Conservation (phyloP, 306 rosid species). For the Sesbania bispinosa region DNA sequence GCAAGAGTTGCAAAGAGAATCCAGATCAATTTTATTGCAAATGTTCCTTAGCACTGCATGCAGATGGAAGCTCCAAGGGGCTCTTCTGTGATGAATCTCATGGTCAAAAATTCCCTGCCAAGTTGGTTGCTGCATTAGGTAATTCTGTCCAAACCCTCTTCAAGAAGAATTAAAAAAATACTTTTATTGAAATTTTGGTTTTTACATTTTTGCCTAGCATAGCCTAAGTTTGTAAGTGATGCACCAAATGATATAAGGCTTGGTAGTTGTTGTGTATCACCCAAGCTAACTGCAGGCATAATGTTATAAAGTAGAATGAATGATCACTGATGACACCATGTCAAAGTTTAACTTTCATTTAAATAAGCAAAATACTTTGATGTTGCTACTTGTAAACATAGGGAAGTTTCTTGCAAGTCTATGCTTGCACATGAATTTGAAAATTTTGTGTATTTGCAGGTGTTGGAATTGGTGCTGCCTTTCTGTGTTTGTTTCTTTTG, state of each 20-base stretch:
- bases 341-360: background rate
- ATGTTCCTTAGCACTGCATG: slow-evolving; percentile 23
- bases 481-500: slow-evolving; percentile 33
- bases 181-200: background rate
- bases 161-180: background rate
- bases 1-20: slow-evolving; percentile 33
- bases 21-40: slow-evolving; percentile 38
- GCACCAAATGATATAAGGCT: background rate
- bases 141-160: slow-evolving; percentile 10
- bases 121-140: slow-evolving; percentile 37
- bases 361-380: background rate
- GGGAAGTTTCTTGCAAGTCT: background rate
- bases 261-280: background rate
- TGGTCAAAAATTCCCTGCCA: slow-evolving; percentile 22
- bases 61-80: slow-evolving; percentile 11
- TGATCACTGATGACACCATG: background rate
- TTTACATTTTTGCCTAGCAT: background rate
- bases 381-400: background rate
- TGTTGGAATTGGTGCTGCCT: slow-evolving; percentile 35
- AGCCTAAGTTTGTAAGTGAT: background rate
- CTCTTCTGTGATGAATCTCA: slow-evolving; percentile 6
- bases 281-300: background rate
- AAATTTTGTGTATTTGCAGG: slow-evolving; percentile 29
- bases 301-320: background rate
- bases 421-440: background rate